Evolutionary conservation across 345 rosid genomes (phyloP).

Genomic region (Citrus australasica): DNA sequence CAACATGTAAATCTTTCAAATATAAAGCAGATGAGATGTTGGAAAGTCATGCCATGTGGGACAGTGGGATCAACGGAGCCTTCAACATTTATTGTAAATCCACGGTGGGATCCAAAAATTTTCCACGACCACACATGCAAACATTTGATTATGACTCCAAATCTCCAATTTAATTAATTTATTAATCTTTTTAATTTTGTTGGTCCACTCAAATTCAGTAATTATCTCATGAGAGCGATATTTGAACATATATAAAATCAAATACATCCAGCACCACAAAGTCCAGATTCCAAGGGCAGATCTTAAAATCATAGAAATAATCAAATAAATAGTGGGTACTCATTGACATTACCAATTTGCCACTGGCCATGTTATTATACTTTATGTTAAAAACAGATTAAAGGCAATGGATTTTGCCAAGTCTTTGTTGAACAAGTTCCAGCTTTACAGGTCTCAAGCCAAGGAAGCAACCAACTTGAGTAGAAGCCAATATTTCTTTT

Average conservation of each 20-base stretch:
- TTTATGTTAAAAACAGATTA: not conserved
- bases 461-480: conserved; percentile 16
- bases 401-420: conserved; percentile 9
- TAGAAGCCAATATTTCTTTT: not conserved
- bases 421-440: conserved; percentile 23
- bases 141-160: conserved; percentile 2
- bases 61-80: not conserved
- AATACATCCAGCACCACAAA: conserved; percentile 13
- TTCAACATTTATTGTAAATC: not conserved
- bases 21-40: no score
- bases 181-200: not conserved
- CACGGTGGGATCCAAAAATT: not conserved
- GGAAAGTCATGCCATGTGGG: not conserved
- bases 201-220: not conserved
- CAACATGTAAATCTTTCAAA: no score
- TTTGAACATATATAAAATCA: not conserved
- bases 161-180: not conserved
- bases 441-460: conserved; percentile 46
- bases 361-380: not conserved
- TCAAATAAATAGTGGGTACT: not conserved
- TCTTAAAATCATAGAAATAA: conserved; percentile 9
- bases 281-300: conserved; percentile 40
- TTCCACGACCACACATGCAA: not conserved
- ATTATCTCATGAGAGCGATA: not conserved
- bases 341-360: not conserved